Conservation (phyloP, 371 early-diverging fungal species). For the Lichtheimia corymbifera region DNA sequence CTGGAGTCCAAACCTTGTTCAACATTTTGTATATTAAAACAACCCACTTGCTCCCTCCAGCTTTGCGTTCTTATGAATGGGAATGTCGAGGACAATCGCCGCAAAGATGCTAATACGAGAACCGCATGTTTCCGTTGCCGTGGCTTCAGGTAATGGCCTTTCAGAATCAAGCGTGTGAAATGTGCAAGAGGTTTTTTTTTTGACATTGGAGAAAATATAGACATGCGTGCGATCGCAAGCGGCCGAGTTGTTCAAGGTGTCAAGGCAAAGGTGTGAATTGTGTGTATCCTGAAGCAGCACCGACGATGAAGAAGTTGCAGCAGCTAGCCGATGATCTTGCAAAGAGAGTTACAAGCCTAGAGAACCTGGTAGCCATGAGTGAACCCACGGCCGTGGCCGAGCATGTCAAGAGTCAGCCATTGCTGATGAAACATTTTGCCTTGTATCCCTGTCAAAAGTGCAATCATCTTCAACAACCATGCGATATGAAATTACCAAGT, state of each 20-base stretch:
- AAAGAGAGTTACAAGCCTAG: constrained; percentile 39
- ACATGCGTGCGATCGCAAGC: constrained; percentile 51
- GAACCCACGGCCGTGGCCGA: constrained; percentile 22
- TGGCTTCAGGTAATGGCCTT: constrained; percentile 24
- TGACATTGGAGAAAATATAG: constrained; percentile 13
- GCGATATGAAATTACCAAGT: constrained; percentile 35
- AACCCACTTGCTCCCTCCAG: no score
- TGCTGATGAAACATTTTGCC: constrained; percentile 8
- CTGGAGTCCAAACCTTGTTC: no score
- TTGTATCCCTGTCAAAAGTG: constrained; percentile 46
- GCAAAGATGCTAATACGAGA: constrained; percentile 19
- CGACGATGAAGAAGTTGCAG: constrained; percentile 52
- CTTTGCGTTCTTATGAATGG: no score
- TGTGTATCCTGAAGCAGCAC: constrained; percentile 51
- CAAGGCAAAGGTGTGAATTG: constrained; percentile 40
- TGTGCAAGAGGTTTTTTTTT: not conserved
- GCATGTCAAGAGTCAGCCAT: constrained; percentile 23
- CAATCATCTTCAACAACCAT: constrained; percentile 41
- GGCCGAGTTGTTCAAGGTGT: constrained; percentile 49
- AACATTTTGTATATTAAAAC: no score
- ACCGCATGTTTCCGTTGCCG: constrained; percentile 52
- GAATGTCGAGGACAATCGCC: no score
- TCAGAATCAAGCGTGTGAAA: not conserved
- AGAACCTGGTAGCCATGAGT: not conserved
- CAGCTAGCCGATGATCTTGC: constrained; percentile 43